Evolutionary conservation across 2,329 filamentous ascomycete species (phyloP), one percentile per base, ranked within the genome.

Genomic region (Botryotinia calthae): DNA sequence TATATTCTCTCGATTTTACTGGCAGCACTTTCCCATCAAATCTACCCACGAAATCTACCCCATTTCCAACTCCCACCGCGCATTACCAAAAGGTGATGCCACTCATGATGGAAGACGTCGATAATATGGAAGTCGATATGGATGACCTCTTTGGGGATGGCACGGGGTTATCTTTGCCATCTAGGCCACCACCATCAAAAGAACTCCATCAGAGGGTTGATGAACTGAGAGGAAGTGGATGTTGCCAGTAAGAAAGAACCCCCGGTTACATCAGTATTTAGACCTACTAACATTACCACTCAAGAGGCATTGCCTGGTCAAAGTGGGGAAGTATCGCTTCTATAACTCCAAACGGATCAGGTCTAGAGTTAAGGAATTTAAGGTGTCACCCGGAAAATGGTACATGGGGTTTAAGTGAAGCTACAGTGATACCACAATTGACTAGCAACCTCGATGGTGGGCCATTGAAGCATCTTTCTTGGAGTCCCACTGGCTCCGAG

Each of bases 281-380:
- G 37, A 44, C 25, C 58, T n/a, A 16, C 54, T 73, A 70, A 69
- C 62, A 74, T 66, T 73, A 58, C 31, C n/a, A 9, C 67, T 31
- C 64, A 76, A 97, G 94, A 80, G 89, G 89, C 76, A 87, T 98
- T 71, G 90, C 92, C 44, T 98, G 95, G 95, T 97, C 95, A 18
- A 94, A 91, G 78, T 88, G 90, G 74, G 95, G 95, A 61, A 94
- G 91, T 74, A 93, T 98, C 76, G 95, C 95, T 42, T 91, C 91
- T 71, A 91, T 98, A 76, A 88, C 90, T 31, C 84, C 88, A 25
- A 91, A 95, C 82, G 92, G 93, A 42, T 87, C 87, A 65, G 86
- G 86, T 22, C 84, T 98, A 70, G 89, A 92, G 79, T 85, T 97
- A 63, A 89, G 91, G 73, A 91, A 93, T 79, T 85, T 97, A 68